Base-by-base conservation (phyloP, 78 protist species). In the Ministeria vibrans region DNA sequence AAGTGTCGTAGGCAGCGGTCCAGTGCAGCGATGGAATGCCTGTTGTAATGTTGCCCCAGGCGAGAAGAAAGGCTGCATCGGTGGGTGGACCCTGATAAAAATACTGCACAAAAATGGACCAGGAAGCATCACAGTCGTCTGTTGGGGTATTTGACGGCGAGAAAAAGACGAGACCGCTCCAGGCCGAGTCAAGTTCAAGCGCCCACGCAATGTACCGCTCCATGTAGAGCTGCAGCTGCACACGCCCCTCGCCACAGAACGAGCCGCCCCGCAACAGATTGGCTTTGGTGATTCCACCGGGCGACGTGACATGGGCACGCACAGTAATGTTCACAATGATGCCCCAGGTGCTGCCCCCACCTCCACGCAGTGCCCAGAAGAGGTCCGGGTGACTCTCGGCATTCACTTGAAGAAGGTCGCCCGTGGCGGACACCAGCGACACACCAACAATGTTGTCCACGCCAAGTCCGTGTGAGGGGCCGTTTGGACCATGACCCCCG, bases 311-410 rank as follows among this genome's bases (percentile, higher is more conserved):
- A 59, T 59, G 66, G 36, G 66, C 66, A 27, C 66, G 66, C 36
- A 59, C 36, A 27, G 66, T 59, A 11, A 59, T 59, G n/a, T 23
- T 3, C 66, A 68, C 53, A 53, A 77, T 53, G 32, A 77, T 20
- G 30, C 80, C 80, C 41, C 41, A 77, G 53, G 80, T 77, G 51
- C 46, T 5, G 30, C 80, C 80, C 46, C 80, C 80, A 9, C 69
- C 80, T 28, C 80, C 80, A 27, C 80, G 55, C 49, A 77, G 28
- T 27, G 80, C 80, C 80, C 80, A 77, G 51, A 53, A 53, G 39
- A 77, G 63, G 23, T 77, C 80, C 32, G 7, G 18, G 32, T 77
- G 11, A 2, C 27, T 27, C 44, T 49, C 30, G 13, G 62, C 80
- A 39, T 45, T 77, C 13, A 28, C 80, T 45, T 27, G 25, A 11